These are phyloP conservation scores for Yamadazyma olivae DNA, from an alignment of 805 yeast genomes.

Conservation along the genomic window DNA sequence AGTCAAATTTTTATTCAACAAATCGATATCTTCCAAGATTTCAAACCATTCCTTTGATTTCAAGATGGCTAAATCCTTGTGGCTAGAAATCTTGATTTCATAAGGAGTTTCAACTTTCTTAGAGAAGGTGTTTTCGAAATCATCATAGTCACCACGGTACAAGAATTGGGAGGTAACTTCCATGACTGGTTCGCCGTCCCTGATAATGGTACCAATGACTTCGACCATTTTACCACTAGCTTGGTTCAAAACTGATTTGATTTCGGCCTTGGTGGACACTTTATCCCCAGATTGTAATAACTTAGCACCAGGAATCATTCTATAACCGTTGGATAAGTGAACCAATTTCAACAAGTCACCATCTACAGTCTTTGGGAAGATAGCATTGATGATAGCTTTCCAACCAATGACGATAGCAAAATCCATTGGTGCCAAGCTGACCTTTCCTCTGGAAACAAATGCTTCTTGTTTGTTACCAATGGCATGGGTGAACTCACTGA, in stretches of 20 bases:
- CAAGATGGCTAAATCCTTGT: conserved; percentile 90
- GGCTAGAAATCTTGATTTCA: conserved; percentile 65
- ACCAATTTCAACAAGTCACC: conserved; percentile 94
- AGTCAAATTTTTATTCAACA: conserved; percentile 75
- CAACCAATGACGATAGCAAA: conserved; percentile 98
- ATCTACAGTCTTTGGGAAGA: conserved; percentile 93
- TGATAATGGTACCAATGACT: conserved; percentile 83
- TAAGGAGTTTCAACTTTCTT: conserved; percentile 84
- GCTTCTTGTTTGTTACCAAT: conserved; percentile 97
- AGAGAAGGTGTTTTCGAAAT: conserved; percentile 90
- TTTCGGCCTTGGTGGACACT: conserved; percentile 77
- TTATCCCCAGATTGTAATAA: conserved; percentile 87
- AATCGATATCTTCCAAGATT: conserved; percentile 63
- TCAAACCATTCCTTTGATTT: conserved; percentile 98
- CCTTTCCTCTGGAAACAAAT: conserved; percentile 84
- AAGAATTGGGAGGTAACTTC: conserved; percentile 94
- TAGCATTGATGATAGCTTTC: conserved; percentile 97
- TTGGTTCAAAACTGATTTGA: conserved; percentile 86
- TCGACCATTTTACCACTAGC: conserved; percentile 94
- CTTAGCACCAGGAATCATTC: conserved; percentile 86
- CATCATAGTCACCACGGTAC: conserved; percentile 89
- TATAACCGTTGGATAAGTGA: conserved; percentile 92
- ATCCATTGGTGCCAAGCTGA: conserved; percentile 95
- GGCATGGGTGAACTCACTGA: conserved; percentile 93
- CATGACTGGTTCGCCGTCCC: conserved; percentile 79